Percentiles rank a stretch among this genome's conserved stretches.
phyloP scores from a whole-genome alignment of 140 eudicot genomes.

The Stevia rebaudiana region DNA sequence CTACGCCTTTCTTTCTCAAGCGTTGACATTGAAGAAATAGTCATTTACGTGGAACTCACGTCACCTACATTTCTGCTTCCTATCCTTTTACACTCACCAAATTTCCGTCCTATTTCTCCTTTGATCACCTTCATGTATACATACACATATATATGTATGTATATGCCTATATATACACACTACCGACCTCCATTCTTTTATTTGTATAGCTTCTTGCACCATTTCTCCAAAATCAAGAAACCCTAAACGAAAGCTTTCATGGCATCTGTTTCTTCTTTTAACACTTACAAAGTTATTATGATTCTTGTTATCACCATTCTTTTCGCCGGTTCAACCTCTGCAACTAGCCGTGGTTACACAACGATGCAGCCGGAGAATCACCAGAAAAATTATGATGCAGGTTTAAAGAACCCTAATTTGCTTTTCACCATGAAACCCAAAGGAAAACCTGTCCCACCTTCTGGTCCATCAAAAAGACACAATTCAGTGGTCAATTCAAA shows the following conservation, averaged over 20 bases:
- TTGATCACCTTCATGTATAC: conserved; percentile 15
- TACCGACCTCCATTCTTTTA: background rate
- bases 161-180: background rate
- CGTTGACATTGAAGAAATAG: conserved; percentile 41
- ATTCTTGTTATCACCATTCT: conserved; percentile 15
- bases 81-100: conserved; percentile 26
- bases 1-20: conserved; percentile 9
- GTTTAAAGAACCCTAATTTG: background rate
- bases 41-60: conserved; percentile 44
- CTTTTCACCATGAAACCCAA: conserved; percentile 38
- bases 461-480: conserved; percentile 73
- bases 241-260: conserved; percentile 5
- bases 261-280: conserved; percentile 26
- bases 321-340: conserved; percentile 25
- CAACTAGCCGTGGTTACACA: conserved; percentile 34
- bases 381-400: conserved; percentile 10
- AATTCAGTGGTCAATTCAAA: conserved; percentile 40
- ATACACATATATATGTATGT: background rate
- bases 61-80: conserved; percentile 23
- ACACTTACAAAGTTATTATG: conserved; percentile 12
- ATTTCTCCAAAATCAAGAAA: conserved; percentile 10
- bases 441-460: conserved; percentile 54
- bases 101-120: conserved; percentile 7
- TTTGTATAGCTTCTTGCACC: conserved; percentile 2
- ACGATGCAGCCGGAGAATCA: conserved; percentile 20